phyloP scores from a whole-genome alignment of 2,329 filamentous ascomycete genomes.

The Alternaria metachromatica region DNA sequence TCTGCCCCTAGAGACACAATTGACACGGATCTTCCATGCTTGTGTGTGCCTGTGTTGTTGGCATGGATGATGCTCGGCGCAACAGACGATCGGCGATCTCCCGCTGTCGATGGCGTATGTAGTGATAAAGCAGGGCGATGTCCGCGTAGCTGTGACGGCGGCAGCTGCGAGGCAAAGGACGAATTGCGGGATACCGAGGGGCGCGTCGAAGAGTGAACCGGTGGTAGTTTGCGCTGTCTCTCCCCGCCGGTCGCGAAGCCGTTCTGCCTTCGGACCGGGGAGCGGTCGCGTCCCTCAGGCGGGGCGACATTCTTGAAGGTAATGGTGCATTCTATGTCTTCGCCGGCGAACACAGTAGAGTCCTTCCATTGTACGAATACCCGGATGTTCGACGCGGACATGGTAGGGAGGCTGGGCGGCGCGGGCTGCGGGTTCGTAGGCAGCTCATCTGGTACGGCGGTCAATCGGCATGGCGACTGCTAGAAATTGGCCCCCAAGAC shows the following conservation, averaged over 20 bases:
- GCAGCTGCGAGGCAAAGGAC: slow-evolving; percentile 40
- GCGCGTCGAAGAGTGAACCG: slow-evolving; percentile 44
- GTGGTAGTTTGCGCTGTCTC: slow-evolving; percentile 49
- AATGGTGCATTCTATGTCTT: slow-evolving; percentile 93
- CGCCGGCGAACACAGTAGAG: slow-evolving; percentile 92
- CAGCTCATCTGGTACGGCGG: slow-evolving; percentile 41
- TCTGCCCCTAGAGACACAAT: slow-evolving; percentile 59
- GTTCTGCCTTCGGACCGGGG: slow-evolving; percentile 42
- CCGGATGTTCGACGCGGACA: slow-evolving; percentile 71
- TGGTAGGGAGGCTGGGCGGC: slow-evolving; percentile 38
- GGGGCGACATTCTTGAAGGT: slow-evolving; percentile 86
- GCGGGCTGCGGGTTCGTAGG: slow-evolving; percentile 34
- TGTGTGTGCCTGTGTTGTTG: slow-evolving; percentile 37
- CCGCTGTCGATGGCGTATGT: slow-evolving; percentile 48
- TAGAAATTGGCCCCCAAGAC: slow-evolving; percentile 10
- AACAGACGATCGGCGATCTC: slow-evolving; percentile 34
- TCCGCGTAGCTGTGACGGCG: slow-evolving; percentile 54
- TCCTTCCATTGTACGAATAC: slow-evolving; percentile 96
- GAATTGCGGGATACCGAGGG: slow-evolving; percentile 47
- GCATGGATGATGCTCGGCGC: slow-evolving; percentile 26
- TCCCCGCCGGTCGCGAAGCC: slow-evolving; percentile 45
- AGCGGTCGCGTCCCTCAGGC: slow-evolving; percentile 51
- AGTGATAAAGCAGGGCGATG: slow-evolving; percentile 74
- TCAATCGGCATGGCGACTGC: slow-evolving; percentile 37
- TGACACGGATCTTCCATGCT: slow-evolving; percentile 56